Evolutionary conservation across 208 protist genomes (phyloP).

Genomic region (Porcisia hertigi): DNA sequence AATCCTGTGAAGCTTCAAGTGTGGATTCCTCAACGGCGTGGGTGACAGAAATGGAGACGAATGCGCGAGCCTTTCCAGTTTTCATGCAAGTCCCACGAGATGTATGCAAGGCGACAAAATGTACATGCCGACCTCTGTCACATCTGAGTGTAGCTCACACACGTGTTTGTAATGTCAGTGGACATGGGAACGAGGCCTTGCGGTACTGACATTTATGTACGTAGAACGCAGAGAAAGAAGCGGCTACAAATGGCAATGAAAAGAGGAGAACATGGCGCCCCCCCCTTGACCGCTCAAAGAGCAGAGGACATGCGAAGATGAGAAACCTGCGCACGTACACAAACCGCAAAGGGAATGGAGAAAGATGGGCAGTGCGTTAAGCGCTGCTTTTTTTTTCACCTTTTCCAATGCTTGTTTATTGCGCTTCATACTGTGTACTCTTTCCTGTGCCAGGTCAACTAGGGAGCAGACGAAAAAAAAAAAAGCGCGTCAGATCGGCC

Average conservation of each 20-base stretch:
- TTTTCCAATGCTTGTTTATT: background rate
- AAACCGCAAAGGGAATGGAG: background rate
- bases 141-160: background rate
- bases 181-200: background rate
- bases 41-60: background rate
- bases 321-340: background rate
- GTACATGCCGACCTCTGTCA: background rate
- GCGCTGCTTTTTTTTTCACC: background rate
- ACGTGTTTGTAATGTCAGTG: background rate
- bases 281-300: background rate
- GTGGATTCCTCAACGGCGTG: background rate
- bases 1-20: background rate
- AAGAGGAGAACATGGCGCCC: background rate
- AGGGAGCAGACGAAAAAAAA: no score
- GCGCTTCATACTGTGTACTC: background rate
- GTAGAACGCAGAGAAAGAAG: background rate
- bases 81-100: no score
- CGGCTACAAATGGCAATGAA: background rate
- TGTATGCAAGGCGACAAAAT: background rate
- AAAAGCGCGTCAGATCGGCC: background rate
- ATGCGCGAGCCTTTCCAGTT: background rate
- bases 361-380: background rate
- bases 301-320: background rate
- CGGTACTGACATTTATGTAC: background rate
- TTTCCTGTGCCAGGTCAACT: background rate